Evolutionary conservation across 2,329 filamentous ascomycete species (phyloP), one percentile per base, ranked within the genome.

Genomic region (Diaporthe citrichinensis): DNA sequence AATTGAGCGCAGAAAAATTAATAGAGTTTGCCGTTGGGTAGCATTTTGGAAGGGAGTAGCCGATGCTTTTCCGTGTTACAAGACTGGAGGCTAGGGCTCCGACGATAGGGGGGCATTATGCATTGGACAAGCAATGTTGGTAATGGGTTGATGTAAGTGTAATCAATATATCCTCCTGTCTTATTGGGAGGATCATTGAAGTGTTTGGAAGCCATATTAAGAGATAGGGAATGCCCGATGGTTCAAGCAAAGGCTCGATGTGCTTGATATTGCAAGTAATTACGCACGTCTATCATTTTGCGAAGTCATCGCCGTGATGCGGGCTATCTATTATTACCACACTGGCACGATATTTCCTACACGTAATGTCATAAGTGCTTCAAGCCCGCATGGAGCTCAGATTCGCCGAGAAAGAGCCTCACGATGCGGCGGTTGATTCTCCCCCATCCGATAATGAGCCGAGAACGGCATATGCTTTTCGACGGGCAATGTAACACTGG

Each of bases 41-140:
- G 65, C n/a, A 69, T 69, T 41, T n/a, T 41, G 49, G 46, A 69
- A 69, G 65, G 65, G 49, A 69, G 49, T 41, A 55, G 65, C 65
- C 65, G 65, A 41, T 55, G 65, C 49, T 41, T 36, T 17, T 69
- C 65, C 65, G 65, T 41, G 49, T 69, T 69, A 53, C 65, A 31
- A 69, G 10, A 69, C 10, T 55, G 65, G 65, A 69, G 10, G 65
- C 46, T 55, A 55, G 20, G 65, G 34, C 49, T 69, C 65, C 65
- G 65, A 36, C 34, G 65, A 69, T 69, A 69, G 65, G n/a, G n/a
- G n/a, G n/a, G n/a, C n/a, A n/a, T n/a, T n/a, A n/a, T n/a, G 23
- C 53, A 20, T 28, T 39, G 46, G 15, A 53, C 46, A 55, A 55
- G 41, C n/a, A 55, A 23, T 53, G 7, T 65, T 69, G 14, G 65